phyloP scores from a whole-genome alignment of 768 basidiomycete species.

The Suillus placidus region DNA sequence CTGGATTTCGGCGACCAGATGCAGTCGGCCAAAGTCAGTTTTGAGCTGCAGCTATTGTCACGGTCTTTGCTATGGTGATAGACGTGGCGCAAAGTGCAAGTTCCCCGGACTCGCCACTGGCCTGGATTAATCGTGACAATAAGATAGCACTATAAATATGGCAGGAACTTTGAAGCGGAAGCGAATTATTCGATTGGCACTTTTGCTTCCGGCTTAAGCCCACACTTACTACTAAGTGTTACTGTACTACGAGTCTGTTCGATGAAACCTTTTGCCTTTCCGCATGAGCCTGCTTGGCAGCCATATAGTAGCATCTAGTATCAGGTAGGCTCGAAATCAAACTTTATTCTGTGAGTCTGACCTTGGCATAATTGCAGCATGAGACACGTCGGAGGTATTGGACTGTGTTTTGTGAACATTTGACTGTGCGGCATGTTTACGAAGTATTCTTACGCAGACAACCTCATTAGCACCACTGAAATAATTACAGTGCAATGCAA shows the following conservation, averaged over 20 bases:
- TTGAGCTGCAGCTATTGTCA: conserved; percentile 2
- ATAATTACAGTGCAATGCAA: background rate
- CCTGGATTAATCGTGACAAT: background rate
- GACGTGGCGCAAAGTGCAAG: conserved; percentile 1
- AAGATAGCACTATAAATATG: background rate
- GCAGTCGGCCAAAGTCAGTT: background rate
- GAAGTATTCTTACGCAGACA: no score
- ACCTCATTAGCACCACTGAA: background rate
- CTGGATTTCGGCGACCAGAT: background rate
- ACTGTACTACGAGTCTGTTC: background rate
- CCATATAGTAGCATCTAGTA: background rate
- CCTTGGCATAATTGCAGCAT: no score
- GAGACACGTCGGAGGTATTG: no score
- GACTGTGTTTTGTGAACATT: no score
- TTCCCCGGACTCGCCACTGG: background rate
- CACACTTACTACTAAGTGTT: background rate
- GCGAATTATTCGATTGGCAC: background rate
- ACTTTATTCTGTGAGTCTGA: no score
- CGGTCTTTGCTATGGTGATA: conserved; percentile 10
- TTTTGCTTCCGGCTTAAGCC: background rate
- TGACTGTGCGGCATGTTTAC: no score
- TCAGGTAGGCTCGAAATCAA: no score
- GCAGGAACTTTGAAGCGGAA: background rate
- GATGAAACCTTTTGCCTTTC: background rate
- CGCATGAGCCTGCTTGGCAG: background rate